Evolutionary conservation across 106 monocot species (phyloP).

Genomic region (Chionographis japonica): DNA sequence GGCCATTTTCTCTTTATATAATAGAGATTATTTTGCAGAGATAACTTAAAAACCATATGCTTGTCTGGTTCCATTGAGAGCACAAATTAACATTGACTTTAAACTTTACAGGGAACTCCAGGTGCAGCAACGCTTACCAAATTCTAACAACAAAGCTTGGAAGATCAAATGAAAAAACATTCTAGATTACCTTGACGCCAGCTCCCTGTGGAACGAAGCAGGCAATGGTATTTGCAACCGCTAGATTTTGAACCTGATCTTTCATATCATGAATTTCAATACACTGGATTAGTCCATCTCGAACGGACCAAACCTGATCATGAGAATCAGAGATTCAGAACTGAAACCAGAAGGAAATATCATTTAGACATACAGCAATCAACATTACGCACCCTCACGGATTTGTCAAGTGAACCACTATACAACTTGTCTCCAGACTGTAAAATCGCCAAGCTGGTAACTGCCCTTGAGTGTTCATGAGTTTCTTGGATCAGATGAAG

Average conservation of each 20-base stretch:
- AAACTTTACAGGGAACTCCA: too few relatives aligned
- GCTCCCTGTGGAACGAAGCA: slow-evolving; percentile 52
- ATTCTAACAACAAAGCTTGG: neutral
- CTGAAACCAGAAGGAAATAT: neutral
- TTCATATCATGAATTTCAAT: slow-evolving; percentile 45
- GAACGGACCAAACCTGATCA: slow-evolving; percentile 39
- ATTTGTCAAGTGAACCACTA: slow-evolving; percentile 55
- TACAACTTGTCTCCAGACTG: slow-evolving; percentile 41
- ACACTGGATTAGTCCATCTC: slow-evolving; percentile 23
- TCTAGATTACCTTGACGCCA: slow-evolving; percentile 44
- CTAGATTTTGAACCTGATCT: slow-evolving; percentile 41
- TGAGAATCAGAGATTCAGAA: neutral
- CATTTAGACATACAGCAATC: neutral
- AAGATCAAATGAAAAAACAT: neutral
- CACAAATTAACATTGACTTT: too few relatives aligned
- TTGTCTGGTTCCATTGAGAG: too few relatives aligned
- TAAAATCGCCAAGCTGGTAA: slow-evolving; percentile 43
- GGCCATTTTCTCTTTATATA: too few relatives aligned
- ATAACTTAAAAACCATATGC: too few relatives aligned
- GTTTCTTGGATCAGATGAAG: slow-evolving; percentile 41
- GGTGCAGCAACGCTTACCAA: neutral
- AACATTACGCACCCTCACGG: slow-evolving; percentile 25
- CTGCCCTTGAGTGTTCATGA: slow-evolving; percentile 47
- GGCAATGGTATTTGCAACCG: slow-evolving; percentile 35
- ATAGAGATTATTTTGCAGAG: too few relatives aligned